A percentile compares a stretch with the other conserved stretches of the same genome.
Conservation (phyloP, 345 rosid genomes). For the Eucalyptus cladocalyx region DNA sequence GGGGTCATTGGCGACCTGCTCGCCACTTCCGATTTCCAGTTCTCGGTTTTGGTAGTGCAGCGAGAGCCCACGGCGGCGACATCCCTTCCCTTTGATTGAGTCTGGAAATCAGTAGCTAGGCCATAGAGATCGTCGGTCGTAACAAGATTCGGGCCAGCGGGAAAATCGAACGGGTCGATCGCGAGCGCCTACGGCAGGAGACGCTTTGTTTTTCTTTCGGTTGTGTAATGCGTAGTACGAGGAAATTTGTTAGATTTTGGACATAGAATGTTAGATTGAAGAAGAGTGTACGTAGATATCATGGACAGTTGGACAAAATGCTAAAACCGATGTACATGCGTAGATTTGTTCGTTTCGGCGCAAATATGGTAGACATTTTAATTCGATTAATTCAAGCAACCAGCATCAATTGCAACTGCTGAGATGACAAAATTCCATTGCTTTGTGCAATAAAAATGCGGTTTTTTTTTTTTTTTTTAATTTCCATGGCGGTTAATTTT, state of each 20-base stretch:
- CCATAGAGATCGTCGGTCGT: neutral
- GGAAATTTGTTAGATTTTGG: neutral
- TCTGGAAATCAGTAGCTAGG: neutral
- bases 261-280: neutral
- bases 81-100: neutral
- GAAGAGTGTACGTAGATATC: neutral
- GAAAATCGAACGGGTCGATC: neutral
- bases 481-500: neutral
- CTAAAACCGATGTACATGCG: neutral
- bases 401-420: neutral
- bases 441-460: neutral
- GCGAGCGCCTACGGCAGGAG: neutral
- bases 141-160: neutral
- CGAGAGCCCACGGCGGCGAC: neutral
- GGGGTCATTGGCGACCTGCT: constrained; percentile 6
- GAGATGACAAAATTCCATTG: neutral
- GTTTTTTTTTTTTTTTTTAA: neutral
- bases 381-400: neutral
- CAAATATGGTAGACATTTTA: neutral
- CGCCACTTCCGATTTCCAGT: neutral
- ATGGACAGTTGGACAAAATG: neutral
- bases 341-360: neutral
- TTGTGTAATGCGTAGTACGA: neutral
- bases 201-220: neutral
- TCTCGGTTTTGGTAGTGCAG: constrained; percentile 5